Evolutionary conservation across 2,329 filamentous ascomycete species (phyloP).

Genomic region (Kalmusia sp.): DNA sequence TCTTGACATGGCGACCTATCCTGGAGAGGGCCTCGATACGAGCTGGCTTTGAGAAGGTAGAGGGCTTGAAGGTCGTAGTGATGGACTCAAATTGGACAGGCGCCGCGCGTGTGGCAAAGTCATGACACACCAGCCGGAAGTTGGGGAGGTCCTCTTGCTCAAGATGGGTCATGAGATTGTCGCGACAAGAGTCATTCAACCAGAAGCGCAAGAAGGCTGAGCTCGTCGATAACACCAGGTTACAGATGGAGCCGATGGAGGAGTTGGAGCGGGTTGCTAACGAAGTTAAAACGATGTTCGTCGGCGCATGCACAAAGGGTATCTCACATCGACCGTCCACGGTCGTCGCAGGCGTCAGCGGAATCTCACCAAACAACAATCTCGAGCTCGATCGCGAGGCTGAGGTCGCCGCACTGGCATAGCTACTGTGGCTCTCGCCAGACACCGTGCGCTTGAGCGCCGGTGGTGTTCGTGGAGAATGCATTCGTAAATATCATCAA

Average conservation of each 20-base stretch:
- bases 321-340: conserved; percentile 46
- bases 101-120: conserved; percentile 74
- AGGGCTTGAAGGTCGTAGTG: conserved; percentile 73
- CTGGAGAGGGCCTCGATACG: conserved; percentile 77
- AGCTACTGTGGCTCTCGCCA: conserved; percentile 45
- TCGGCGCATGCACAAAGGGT: conserved; percentile 15
- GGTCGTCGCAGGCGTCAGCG: conserved; percentile 49
- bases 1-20: conserved; percentile 80
- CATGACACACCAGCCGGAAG: conserved; percentile 71
- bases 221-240: conserved; percentile 56
- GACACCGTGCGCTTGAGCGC: conserved; percentile 48
- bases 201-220: conserved; percentile 59
- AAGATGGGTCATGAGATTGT: conserved; percentile 51
- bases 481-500: conserved; percentile 31
- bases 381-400: conserved; percentile 46
- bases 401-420: conserved; percentile 43
- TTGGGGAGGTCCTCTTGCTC: conserved; percentile 51
- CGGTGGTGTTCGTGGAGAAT: conserved; percentile 41
- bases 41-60: conserved; percentile 76
- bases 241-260: conserved; percentile 57
- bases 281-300: conserved; percentile 24
- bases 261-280: conserved; percentile 54
- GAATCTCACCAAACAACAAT: conserved; percentile 59
- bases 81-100: conserved; percentile 73
- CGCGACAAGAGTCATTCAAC: conserved; percentile 56